Conservation (phyloP, 345 rosid species). For the Bruguiera sexangula region DNA sequence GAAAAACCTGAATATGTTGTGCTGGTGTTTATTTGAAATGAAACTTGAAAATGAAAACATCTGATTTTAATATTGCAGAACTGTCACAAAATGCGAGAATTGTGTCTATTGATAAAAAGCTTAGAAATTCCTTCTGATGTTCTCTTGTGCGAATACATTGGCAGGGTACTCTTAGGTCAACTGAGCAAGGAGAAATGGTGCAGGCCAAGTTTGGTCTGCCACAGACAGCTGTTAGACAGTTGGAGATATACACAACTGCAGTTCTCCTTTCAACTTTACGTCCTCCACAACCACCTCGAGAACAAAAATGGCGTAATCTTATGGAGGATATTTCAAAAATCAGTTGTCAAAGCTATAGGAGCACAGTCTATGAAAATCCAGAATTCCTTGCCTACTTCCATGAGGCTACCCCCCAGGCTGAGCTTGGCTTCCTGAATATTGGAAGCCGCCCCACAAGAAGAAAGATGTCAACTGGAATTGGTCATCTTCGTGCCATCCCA, state of each 20-base stretch:
- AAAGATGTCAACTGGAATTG: conserved; percentile 83
- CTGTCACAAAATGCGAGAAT: not conserved
- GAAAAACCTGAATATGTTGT: no score
- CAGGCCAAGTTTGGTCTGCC: conserved; percentile 98
- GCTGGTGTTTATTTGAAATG: no score
- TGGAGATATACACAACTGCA: conserved; percentile 94
- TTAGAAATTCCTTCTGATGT: not conserved
- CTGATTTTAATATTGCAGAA: no score
- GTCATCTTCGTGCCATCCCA: conserved; percentile 96
- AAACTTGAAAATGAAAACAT: no score
- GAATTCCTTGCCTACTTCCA: conserved; percentile 89
- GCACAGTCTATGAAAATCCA: conserved; percentile 82
- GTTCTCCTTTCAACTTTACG: conserved; percentile 83
- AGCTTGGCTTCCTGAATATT: conserved; percentile 89
- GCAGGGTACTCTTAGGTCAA: conserved; percentile 90
- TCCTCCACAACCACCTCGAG: conserved; percentile 90
- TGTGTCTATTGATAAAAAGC: not conserved
- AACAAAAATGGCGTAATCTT: conserved; percentile 82
- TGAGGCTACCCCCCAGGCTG: conserved; percentile 97
- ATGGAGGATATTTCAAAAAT: conserved; percentile 94
- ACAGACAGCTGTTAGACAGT: conserved; percentile 82
- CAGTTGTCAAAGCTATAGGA: conserved; percentile 69
- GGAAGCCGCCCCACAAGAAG: conserved; percentile 93
- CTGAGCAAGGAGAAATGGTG: conserved; percentile 99
- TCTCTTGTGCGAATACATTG: conserved; percentile 6